Base-by-base conservation (phyloP, 371 early-diverging fungal genomes). In the Apophysomyces ossiformis region DNA sequence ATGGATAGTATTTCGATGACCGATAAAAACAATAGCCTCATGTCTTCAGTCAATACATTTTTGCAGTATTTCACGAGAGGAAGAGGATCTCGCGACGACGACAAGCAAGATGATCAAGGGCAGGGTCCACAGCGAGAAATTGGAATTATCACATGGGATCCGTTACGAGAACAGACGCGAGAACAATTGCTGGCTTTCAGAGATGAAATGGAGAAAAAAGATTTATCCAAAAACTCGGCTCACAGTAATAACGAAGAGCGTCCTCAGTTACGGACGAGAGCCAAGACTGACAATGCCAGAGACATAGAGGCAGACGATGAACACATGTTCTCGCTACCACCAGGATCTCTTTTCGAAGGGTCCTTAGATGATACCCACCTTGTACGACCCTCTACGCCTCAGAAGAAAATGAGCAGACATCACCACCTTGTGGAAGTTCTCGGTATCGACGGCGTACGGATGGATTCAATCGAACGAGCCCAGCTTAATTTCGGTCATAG, bases 351-450 rank as follows among this genome's bases (percentile, higher is more conserved):
- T 5, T 50, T 50, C 21, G 69, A 60, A 21, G 64, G 64, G 0
- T 68, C 63, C 11, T 47, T 63, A 5, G 16, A 59, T 16, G 37
- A 38, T 44, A 63, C 44, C 4, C 58, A 32, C 60, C 64, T 41
- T 45, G 71, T 7, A 61, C 65, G 37, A 60, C 69, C 2, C 8
- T 66, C 54, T 39, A 69, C 69, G 43, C 67, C 66, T 4, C 60
- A 60, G 15, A 15, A 43, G 4, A 26, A 56, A 7, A 32, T 37
- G 15, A 37, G 35, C 11, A 63, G 61, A 7, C 63, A 66, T 12
- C 74, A 71, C 8, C 83, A 82, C 68, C 60, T 76, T 13, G 80
- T 83, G 0, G 83, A 80, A 45, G 77, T 83, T 0, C 64, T 80
- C 5, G 77, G 78, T 1, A 80, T 80, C 59, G 83, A 82, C 63